A percentile compares a stretch with the other conserved stretches of the same genome.
phyloP scores from a whole-genome alignment of 352 stramenopile species.

The Phytophthora syringae region DNA sequence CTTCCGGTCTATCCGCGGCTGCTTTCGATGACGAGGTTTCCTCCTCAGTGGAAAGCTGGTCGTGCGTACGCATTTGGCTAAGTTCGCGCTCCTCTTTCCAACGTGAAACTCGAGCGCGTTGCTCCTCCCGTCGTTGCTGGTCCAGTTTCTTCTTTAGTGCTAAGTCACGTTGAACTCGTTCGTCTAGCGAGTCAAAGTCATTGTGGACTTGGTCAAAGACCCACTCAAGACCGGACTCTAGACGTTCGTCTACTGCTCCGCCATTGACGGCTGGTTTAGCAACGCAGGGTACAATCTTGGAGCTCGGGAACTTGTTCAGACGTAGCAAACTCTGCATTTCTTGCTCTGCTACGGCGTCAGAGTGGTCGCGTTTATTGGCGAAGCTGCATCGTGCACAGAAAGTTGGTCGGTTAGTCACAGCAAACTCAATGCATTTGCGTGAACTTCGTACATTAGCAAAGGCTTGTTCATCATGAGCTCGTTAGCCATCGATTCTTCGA shows the following conservation, averaged over 20 bases:
- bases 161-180: slow-evolving; percentile 57
- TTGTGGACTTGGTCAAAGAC: slow-evolving; percentile 71
- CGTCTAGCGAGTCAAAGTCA: slow-evolving; percentile 53
- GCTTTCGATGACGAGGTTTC: slow-evolving; percentile 1
- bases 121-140: slow-evolving; percentile 58
- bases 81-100: slow-evolving; percentile 84
- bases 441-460: slow-evolving; percentile 61
- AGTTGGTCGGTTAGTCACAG: not conserved
- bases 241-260: slow-evolving; percentile 60
- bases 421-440: not conserved
- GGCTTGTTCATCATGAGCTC: slow-evolving; percentile 64
- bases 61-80: slow-evolving; percentile 61
- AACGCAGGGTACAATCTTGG: slow-evolving; percentile 58
- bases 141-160: slow-evolving; percentile 66
- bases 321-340: slow-evolving; percentile 45
- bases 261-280: slow-evolving; percentile 65
- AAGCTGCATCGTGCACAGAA: slow-evolving; percentile 47
- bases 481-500: slow-evolving; percentile 65
- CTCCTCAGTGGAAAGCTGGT: slow-evolving; percentile 42
- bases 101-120: slow-evolving; percentile 62
- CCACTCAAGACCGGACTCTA: slow-evolving; percentile 74
- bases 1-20: slow-evolving; percentile 28
- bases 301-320: slow-evolving; percentile 46
- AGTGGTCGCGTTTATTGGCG: slow-evolving; percentile 79
- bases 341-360: slow-evolving; percentile 41